Percentiles rank a stretch among this genome's conserved stretches.
Evolutionary conservation across 164 flowering plant species (phyloP).

Genomic region (Dillenia turbinata): DNA sequence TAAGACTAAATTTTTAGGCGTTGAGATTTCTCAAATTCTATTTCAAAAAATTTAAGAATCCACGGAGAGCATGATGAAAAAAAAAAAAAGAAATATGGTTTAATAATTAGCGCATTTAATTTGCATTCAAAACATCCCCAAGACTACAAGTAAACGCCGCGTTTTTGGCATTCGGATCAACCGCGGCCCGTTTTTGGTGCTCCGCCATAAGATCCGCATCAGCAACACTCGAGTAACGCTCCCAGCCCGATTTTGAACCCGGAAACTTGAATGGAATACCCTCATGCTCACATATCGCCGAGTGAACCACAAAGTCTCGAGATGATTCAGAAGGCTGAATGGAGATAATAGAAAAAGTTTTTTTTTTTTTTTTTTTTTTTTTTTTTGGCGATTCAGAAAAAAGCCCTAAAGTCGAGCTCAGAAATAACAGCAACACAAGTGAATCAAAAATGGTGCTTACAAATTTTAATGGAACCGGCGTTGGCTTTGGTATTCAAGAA

Average conservation of each 20-base stretch:
- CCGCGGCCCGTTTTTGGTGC: conserved; percentile 34
- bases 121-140: conserved; percentile 35
- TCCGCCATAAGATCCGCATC: conserved; percentile 24
- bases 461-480: conserved; percentile 74
- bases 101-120: background rate
- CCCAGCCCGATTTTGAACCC: conserved; percentile 27
- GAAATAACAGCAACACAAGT: too few relatives aligned
- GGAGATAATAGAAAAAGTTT: too few relatives aligned
- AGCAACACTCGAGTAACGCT: conserved; percentile 25
- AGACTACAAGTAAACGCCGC: conserved; percentile 31
- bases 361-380: too few relatives aligned
- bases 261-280: conserved; percentile 26
- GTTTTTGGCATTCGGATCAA: conserved; percentile 22
- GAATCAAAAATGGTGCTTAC: conserved; percentile 48
- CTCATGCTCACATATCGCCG: conserved; percentile 15
- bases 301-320: too few relatives aligned
- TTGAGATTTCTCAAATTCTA: too few relatives aligned
- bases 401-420: too few relatives aligned
- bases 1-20: too few relatives aligned
- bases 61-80: too few relatives aligned
- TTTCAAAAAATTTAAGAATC: too few relatives aligned
- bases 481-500: conserved; percentile 60
- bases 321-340: too few relatives aligned
- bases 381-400: too few relatives aligned
- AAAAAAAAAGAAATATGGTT: too few relatives aligned